A percentile compares a stretch with the other conserved stretches of the same genome.
phyloP scores from a whole-genome alignment of 2,329 filamentous ascomycete genomes.

The Cladosporium phlei region DNA sequence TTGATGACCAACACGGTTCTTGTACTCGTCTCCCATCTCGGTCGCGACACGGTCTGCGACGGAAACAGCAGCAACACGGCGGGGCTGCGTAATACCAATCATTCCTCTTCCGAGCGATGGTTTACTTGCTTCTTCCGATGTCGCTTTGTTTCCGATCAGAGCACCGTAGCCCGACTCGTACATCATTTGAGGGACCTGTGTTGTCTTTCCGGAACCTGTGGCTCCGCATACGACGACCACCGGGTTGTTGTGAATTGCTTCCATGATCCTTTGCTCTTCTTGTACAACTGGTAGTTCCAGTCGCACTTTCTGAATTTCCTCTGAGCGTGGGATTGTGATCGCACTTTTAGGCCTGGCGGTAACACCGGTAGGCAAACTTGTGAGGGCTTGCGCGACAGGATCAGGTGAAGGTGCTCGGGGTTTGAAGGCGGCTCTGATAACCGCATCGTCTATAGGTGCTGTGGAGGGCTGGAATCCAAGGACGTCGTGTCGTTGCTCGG shows the following conservation, averaged over 20 bases:
- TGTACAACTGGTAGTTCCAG: slow-evolving; percentile 82
- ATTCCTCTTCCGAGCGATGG: slow-evolving; percentile 71
- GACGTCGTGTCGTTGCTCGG: slow-evolving; percentile 76
- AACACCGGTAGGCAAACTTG: slow-evolving; percentile 51
- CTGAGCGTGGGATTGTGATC: slow-evolving; percentile 63
- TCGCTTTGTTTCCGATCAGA: slow-evolving; percentile 48
- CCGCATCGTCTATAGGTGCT: slow-evolving; percentile 34
- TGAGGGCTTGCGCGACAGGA: slow-evolving; percentile 62
- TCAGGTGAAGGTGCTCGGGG: slow-evolving; percentile 67
- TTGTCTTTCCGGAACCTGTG: slow-evolving; percentile 96
- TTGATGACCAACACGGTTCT: slow-evolving; percentile 76
- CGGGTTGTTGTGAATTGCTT: slow-evolving; percentile 87
- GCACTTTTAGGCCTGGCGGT: slow-evolving; percentile 67
- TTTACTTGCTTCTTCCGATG: neutral
- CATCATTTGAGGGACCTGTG: slow-evolving; percentile 92
- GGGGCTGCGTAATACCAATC: slow-evolving; percentile 91
- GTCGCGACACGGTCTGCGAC: slow-evolving; percentile 90
- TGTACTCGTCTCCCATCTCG: slow-evolving; percentile 68
- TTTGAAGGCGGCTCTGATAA: slow-evolving; percentile 56
- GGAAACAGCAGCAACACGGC: slow-evolving; percentile 90
- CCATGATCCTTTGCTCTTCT: slow-evolving; percentile 97
- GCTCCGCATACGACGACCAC: slow-evolving; percentile 89
- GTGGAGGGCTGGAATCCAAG: slow-evolving; percentile 61
- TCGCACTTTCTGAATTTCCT: slow-evolving; percentile 72
- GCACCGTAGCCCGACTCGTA: slow-evolving; percentile 91